A percentile compares a stretch with the other conserved stretches of the same genome.
These are phyloP conservation scores for Linderina pennispora DNA, from an alignment of 192 early-diverging fungal genomes.

Conservation along the genomic window DNA sequence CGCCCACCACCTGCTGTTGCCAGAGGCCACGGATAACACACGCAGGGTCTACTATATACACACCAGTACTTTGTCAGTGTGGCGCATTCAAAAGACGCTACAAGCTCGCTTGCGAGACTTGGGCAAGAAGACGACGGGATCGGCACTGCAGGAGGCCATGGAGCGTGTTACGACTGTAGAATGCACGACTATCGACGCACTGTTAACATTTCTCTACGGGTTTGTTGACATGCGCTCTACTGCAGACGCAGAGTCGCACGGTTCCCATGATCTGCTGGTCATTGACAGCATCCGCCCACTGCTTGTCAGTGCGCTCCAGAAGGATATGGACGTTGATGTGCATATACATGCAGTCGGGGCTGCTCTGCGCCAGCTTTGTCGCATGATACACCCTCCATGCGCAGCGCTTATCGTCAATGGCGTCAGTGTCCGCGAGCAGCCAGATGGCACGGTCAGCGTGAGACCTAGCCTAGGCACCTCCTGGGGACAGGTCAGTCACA, in stretches of 20 bases:
- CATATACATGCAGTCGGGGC: conserved; percentile 22
- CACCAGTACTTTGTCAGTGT: conserved; percentile 22
- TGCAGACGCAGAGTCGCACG: background rate
- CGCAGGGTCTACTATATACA: conserved; percentile 18
- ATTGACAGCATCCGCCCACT: conserved; percentile 35
- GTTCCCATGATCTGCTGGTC: conserved; percentile 16
- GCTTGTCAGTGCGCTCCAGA: conserved; percentile 15
- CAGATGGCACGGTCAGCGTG: no score
- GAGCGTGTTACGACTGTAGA: conserved; percentile 26
- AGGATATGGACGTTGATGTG: conserved; percentile 9
- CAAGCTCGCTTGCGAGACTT: conserved; percentile 8
- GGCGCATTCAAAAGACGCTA: conserved; percentile 17
- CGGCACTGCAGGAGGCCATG: conserved; percentile 10
- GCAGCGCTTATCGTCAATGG: conserved; percentile 32
- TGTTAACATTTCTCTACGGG: conserved; percentile 28
- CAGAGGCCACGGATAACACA: conserved; percentile 1
- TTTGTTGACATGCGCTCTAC: conserved; percentile 19
- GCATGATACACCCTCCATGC: background rate
- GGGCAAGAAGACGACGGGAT: no score
- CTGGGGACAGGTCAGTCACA: conserved; percentile 33
- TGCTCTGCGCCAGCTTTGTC: conserved; percentile 17
- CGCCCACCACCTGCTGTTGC: conserved; percentile 27
- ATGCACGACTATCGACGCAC: conserved; percentile 20
- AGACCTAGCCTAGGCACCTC: conserved; percentile 27
- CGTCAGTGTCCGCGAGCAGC: no score